Evolutionary conservation across 345 rosid species (phyloP), one percentile per base, ranked within the genome.

Genomic region (Rhodamnia rubescens): DNA sequence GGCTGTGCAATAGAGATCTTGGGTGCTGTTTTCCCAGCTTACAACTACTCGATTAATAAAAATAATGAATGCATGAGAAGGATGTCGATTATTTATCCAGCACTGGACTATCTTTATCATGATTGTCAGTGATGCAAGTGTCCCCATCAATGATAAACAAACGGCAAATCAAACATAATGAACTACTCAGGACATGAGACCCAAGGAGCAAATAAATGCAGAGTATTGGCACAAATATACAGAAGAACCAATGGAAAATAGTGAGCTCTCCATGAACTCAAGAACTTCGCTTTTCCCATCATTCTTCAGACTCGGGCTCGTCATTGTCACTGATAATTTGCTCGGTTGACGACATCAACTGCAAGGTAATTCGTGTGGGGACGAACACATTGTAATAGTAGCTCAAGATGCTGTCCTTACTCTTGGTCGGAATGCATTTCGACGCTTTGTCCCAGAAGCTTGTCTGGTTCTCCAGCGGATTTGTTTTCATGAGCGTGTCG

Each of bases 371-470:
- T n/a, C 89, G 92, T 49, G 56, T 88, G 54, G 87, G 89, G 85
- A 89, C 87, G 86, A 64, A 90, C 53, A 89, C 94, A 52, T 91
- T 91, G 27, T 90, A 83, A 57, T 91, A 92, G 88, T 92, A 91
- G 82, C 85, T 90, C 82, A 87, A 3, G 47, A 91, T 89, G 85
- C 82, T 88, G 83, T 86, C 87, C 50, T 53, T 81, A 83, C 85
- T 74, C 83, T 88, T 88, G 78, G 64, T 86, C 40, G 91, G 93
- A 50, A 90, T 87, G 51, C 29, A 29, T 85, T 86, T 86, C 21
- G 29, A 59, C 44, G 88, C 88, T 54, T 56, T 11, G 56, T 88
- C 85, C 92, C 90, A 89, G 81, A 92, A 91, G 21, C 84, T 80
- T 7, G 81, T 29, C 32, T 29, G 58, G 52, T 16, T 64, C 58